Percentiles rank a stretch among this genome's conserved stretches.
Conservation (phyloP, 2,329 filamentous ascomycete genomes). For the Alternaria sp. region DNA sequence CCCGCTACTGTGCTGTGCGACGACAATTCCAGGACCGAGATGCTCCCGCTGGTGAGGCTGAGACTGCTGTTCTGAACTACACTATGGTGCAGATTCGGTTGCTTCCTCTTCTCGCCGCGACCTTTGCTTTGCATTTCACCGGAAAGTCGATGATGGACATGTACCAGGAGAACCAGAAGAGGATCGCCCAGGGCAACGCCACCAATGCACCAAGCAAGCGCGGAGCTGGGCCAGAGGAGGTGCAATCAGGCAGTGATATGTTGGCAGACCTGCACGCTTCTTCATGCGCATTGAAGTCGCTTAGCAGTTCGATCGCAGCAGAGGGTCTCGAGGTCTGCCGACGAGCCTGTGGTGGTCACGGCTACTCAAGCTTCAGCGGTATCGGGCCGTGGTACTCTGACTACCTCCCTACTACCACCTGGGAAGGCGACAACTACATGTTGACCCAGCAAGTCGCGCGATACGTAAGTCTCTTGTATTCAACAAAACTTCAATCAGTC, state of each 20-base stretch:
- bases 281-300: conserved; percentile 76
- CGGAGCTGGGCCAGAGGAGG: conserved; percentile 71
- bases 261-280: conserved; percentile 78
- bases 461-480: conserved; percentile 58
- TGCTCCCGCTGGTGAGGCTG: conserved; percentile 64
- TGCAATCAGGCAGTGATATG: conserved; percentile 68
- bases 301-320: conserved; percentile 73
- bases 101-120: conserved; percentile 73
- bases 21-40: conserved; percentile 82
- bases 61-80: conserved; percentile 80
- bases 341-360: conserved; percentile 78
- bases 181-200: conserved; percentile 60
- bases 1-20: conserved; percentile 74
- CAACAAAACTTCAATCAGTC: background rate
- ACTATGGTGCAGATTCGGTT: conserved; percentile 80
- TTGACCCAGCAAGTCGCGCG: conserved; percentile 79
- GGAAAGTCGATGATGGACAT: conserved; percentile 77
- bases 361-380: conserved; percentile 77
- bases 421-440: conserved; percentile 86
- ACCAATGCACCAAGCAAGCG: conserved; percentile 50
- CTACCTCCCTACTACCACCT: conserved; percentile 74
- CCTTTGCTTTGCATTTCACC: conserved; percentile 81
- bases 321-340: conserved; percentile 78
- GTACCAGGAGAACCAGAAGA: conserved; percentile 75
- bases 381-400: conserved; percentile 78